Percentiles rank a stretch among this genome's conserved stretches.
These are phyloP conservation scores for Paracorniculantispora psalliotae DNA, from an alignment of 2,329 filamentous ascomycete genomes.

Conservation along the genomic window DNA sequence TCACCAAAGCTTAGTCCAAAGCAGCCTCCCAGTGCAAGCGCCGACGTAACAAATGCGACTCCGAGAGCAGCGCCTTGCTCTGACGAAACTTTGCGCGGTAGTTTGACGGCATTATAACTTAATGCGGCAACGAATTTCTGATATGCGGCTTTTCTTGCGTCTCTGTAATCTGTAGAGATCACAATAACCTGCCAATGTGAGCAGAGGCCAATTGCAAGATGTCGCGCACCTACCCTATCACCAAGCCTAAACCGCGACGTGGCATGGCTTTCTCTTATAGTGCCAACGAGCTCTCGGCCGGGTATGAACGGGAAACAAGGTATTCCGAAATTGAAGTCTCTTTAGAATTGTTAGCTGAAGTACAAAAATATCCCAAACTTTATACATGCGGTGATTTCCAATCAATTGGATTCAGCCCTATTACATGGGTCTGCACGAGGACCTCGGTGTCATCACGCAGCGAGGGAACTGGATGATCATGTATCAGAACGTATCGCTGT, in stretches of 20 bases:
- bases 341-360: background rate
- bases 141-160: slow-evolving; percentile 65
- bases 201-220: background rate
- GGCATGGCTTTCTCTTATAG: background rate
- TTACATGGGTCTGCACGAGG: slow-evolving; percentile 57
- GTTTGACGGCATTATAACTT: slow-evolving; percentile 58
- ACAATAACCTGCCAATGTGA: slow-evolving; percentile 45
- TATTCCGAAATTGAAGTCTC: slow-evolving; percentile 64
- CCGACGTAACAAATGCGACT: slow-evolving; percentile 67
- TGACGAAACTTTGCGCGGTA: slow-evolving; percentile 49
- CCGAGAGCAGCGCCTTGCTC: slow-evolving; percentile 59
- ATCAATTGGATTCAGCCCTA: slow-evolving; percentile 73
- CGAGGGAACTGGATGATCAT: slow-evolving; percentile 40
- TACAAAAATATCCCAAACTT: too few species aligned
- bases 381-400: slow-evolving; percentile 64
- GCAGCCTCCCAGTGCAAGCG: slow-evolving; percentile 61
- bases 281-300: slow-evolving; percentile 42
- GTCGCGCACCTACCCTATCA: slow-evolving; percentile 40
- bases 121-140: slow-evolving; percentile 64
- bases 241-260: slow-evolving; percentile 48
- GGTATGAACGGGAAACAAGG: slow-evolving; percentile 64
- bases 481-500: background rate
- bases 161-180: slow-evolving; percentile 71
- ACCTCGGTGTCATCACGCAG: slow-evolving; percentile 41
- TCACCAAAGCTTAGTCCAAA: slow-evolving; percentile 60